Base-by-base conservation (phyloP, 148 eudicot species). In the Camellia granthamiana region DNA sequence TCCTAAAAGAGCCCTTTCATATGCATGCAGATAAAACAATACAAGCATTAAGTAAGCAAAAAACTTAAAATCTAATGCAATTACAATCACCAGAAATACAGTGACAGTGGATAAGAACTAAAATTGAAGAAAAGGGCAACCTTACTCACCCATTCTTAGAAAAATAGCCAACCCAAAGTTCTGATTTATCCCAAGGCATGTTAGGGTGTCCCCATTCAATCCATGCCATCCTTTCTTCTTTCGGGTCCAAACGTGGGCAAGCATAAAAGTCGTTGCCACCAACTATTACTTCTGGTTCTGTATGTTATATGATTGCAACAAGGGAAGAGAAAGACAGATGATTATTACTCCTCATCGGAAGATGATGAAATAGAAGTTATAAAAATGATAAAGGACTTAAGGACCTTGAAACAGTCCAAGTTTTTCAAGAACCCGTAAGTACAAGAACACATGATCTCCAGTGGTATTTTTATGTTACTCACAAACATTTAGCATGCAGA, bases 101-200 rank as follows among this genome's bases (percentile, higher is more conserved):
- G 44, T 54, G 55, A 65, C 72, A 69, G 6, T n/a, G 63, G 38
- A 49, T 5, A 75, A 3, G 23, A 73, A 72, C 62, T 15, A n/a
- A 56, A 67, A 7, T 30, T 10, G 11, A 43, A 75, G 14, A 78
- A 71, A 51, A 18, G 56, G n/a, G 46, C 4, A 60, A 61, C 54
- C 15, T 13, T 71, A 74, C 92, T 85, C 84, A 94, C 99, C 98
- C 95, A 52, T 87, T 83, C 79, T 91, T 92, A 76, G 97, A 90
- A 76, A 95, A 87, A 85, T 90, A 92, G 78, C 99, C 99, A 81
- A 95, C 99, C 99, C 99, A 95, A 83, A 95, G 97, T 82, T 92
- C 90, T 81, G 98, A 92, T 83, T 82, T 92, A 81, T 95, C 99
- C 99, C 99, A 93, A 63, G 94, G 97, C 99, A 95, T 90, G 90